A percentile compares a stretch with the other conserved stretches of the same genome.
Conservation (phyloP, 352 stramenopile genomes). For the Phytophthora rubi region DNA sequence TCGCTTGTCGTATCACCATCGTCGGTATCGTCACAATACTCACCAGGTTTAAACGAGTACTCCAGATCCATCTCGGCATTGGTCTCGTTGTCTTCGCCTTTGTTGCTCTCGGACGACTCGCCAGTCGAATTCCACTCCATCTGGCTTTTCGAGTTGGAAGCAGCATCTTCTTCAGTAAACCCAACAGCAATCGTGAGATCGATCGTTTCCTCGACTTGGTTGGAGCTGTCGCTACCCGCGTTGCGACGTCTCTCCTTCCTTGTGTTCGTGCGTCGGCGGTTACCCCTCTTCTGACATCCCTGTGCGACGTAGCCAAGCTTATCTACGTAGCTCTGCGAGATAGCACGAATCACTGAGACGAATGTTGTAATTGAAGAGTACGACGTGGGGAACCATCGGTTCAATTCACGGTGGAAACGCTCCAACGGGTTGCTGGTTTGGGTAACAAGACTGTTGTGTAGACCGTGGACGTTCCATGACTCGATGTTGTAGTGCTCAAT, state of each 20-base stretch:
- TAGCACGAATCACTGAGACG: background rate
- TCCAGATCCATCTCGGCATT: too few species aligned
- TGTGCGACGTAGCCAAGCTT: conserved; percentile 3
- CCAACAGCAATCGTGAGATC: too few species aligned
- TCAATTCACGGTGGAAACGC: background rate
- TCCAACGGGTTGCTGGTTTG: background rate
- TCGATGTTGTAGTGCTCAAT: background rate
- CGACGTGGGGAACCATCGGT: background rate
- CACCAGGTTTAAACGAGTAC: too few species aligned
- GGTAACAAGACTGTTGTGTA: background rate
- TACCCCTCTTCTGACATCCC: conserved; percentile 1
- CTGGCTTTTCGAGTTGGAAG: too few species aligned
- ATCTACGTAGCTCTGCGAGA: conserved; percentile 1
- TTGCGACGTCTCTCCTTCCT: background rate
- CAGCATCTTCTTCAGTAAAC: too few species aligned
- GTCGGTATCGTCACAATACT: too few species aligned
- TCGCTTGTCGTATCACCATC: too few species aligned
- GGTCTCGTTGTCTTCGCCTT: too few species aligned
- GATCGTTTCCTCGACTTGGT: too few species aligned
- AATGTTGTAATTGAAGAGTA: background rate
- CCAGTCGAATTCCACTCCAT: too few species aligned
- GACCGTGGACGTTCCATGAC: background rate
- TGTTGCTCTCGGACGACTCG: too few species aligned
- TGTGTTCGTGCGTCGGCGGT: background rate
- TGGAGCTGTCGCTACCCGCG: too few species aligned